A percentile compares a stretch with the other conserved stretches of the same genome.
phyloP scores from a whole-genome alignment of 192 early-diverging fungal genomes.

The Funneliformis mosseae region DNA sequence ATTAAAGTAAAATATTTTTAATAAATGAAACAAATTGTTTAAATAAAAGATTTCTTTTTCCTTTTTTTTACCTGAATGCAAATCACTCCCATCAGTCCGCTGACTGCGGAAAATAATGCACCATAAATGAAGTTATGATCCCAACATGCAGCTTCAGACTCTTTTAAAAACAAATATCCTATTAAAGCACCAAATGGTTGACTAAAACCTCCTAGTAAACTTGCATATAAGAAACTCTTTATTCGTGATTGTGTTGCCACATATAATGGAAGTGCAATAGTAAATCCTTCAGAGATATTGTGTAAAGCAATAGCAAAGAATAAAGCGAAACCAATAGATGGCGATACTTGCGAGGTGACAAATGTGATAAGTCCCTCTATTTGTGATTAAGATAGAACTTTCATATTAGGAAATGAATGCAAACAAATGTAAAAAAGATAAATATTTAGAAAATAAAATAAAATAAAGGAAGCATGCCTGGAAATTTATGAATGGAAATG shows the following conservation, averaged over 20 bases:
- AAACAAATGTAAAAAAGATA: too few relatives aligned
- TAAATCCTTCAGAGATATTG: conserved; percentile 59
- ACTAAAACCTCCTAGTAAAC: conserved; percentile 53
- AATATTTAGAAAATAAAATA: too few relatives aligned
- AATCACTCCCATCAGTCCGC: conserved; percentile 29
- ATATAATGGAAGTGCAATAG: conserved; percentile 60
- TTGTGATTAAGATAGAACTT: too few relatives aligned
- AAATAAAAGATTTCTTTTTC: not conserved
- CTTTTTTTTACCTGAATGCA: not conserved
- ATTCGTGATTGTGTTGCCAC: conserved; percentile 48
- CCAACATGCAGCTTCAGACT: not conserved
- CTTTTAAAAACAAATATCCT: conserved; percentile 45
- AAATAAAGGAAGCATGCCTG: conserved; percentile 46
- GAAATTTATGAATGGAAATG: conserved; percentile 59
- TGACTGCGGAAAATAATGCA: not conserved
- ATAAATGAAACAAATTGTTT: not conserved
- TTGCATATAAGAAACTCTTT: conserved; percentile 49
- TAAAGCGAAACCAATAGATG: conserved; percentile 51
- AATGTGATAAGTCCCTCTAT: conserved; percentile 63
- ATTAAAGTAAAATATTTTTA: not conserved
- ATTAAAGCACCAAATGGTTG: conserved; percentile 57
- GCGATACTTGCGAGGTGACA: conserved; percentile 49
- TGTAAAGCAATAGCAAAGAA: conserved; percentile 57
- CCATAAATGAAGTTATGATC: conserved; percentile 24
- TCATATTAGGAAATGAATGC: too few relatives aligned